Conservation (phyloP, 1,284 basidiomycete species). For the Cryptococcus floricola region DNA sequence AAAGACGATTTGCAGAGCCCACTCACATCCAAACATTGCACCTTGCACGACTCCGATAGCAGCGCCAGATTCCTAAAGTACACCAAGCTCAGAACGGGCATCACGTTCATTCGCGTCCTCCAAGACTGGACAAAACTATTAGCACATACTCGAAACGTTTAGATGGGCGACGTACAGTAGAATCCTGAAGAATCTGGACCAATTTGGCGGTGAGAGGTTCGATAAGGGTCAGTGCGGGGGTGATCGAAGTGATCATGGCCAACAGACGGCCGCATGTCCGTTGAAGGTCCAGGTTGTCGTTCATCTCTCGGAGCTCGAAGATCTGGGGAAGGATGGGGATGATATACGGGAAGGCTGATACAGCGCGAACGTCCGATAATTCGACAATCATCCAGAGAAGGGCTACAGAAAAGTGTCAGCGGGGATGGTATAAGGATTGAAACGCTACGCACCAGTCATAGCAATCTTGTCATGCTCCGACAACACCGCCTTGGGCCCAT, state of each 20-base stretch:
- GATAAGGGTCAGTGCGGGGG: constrained; percentile 50
- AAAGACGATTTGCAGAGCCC: no score
- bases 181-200: constrained; percentile 47
- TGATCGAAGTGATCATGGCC: constrained; percentile 50
- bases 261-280: constrained; percentile 48
- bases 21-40: constrained; percentile 67
- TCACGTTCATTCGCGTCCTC: constrained; percentile 52
- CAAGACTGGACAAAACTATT: constrained; percentile 41
- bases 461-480: constrained; percentile 87
- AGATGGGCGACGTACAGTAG: constrained; percentile 35
- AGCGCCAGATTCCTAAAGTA: constrained; percentile 65
- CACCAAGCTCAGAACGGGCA: constrained; percentile 50
- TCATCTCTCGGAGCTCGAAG: constrained; percentile 50
- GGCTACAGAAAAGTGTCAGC: constrained; percentile 37
- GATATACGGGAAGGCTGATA: constrained; percentile 69
- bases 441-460: constrained; percentile 31
- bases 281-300: constrained; percentile 49
- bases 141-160: background rate
- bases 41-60: constrained; percentile 63
- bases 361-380: constrained; percentile 69
- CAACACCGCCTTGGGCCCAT: constrained; percentile 75
- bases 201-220: constrained; percentile 49
- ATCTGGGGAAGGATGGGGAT: constrained; percentile 60
- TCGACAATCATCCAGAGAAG: constrained; percentile 72
- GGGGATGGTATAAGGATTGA: background rate